phyloP scores from a whole-genome alignment of 1,139 yeast species.

The Pichia sp. region DNA sequence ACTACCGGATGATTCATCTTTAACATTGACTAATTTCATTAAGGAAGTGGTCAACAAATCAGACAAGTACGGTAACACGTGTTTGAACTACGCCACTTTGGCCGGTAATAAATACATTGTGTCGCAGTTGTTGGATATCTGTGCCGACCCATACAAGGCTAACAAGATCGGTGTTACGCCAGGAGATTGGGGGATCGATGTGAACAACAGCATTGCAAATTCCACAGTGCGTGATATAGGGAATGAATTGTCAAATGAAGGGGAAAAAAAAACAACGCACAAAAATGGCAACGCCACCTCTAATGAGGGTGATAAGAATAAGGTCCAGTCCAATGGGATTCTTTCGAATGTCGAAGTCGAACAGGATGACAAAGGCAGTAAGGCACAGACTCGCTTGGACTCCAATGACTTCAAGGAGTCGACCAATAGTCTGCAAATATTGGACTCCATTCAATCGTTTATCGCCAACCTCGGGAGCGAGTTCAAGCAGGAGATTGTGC shows the following conservation, averaged over 20 bases:
- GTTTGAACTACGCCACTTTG: constrained; percentile 86
- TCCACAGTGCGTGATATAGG: constrained; percentile 9
- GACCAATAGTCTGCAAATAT: constrained; percentile 36
- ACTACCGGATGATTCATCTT: constrained; percentile 34
- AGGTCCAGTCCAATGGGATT: neutral
- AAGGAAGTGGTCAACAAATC: constrained; percentile 66
- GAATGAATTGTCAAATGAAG: neutral
- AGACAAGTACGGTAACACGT: constrained; percentile 84
- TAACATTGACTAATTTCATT: constrained; percentile 58
- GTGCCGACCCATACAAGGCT: constrained; percentile 75
- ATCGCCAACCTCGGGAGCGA: constrained; percentile 40
- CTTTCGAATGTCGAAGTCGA: neutral
- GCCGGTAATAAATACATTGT: constrained; percentile 79
- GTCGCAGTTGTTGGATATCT: constrained; percentile 74
- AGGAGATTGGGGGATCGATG: constrained; percentile 66
- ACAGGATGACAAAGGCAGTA: neutral
- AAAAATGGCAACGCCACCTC: neutral
- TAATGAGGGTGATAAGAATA: neutral
- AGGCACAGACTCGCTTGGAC: neutral
- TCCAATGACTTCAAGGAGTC: constrained; percentile 6
- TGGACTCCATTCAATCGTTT: constrained; percentile 41
- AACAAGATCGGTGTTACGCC: constrained; percentile 87
- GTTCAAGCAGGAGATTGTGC: constrained; percentile 45
- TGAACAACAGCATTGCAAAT: constrained; percentile 7
- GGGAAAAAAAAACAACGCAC: neutral